phyloP scores from a whole-genome alignment of 208 protist species.

The Kentomonas sorsogonicus region DNA sequence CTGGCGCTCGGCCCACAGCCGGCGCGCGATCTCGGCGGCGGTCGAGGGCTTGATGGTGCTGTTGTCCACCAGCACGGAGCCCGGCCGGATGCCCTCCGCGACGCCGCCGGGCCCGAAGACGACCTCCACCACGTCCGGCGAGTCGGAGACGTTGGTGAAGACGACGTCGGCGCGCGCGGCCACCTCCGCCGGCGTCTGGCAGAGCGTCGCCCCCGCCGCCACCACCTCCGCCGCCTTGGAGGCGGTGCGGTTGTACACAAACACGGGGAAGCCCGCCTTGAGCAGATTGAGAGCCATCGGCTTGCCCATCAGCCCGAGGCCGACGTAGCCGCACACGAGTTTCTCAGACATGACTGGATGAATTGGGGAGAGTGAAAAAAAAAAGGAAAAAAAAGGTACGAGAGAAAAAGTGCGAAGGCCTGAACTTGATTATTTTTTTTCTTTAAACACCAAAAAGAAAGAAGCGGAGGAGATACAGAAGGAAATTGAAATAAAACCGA shows the following conservation, averaged over 20 bases:
- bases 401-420: conserved; percentile 4
- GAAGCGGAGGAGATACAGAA: conserved; percentile 4
- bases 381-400: conserved; percentile 8
- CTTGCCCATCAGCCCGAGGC: conserved; percentile 91
- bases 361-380: neutral
- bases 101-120: conserved; percentile 83
- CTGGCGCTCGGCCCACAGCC: conserved; percentile 68
- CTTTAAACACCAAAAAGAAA: too few species aligned
- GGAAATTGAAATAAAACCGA: conserved; percentile 1
- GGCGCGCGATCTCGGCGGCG: conserved; percentile 77
- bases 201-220: conserved; percentile 56
- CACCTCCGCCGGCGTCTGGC: conserved; percentile 70
- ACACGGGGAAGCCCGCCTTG: conserved; percentile 80
- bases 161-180: conserved; percentile 82
- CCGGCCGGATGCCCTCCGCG: conserved; percentile 57
- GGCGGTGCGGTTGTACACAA: conserved; percentile 85
- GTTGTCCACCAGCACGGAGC: conserved; percentile 90
- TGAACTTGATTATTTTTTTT: conserved; percentile 3
- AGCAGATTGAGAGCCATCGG: conserved; percentile 89
- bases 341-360: neutral
- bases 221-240: conserved; percentile 79
- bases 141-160: conserved; percentile 92
- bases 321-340: conserved; percentile 89
- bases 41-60: conserved; percentile 94
- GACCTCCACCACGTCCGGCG: conserved; percentile 81